Base-by-base conservation (phyloP, 2,329 filamentous ascomycete species). In the Beauveria pseudobassiana region DNA sequence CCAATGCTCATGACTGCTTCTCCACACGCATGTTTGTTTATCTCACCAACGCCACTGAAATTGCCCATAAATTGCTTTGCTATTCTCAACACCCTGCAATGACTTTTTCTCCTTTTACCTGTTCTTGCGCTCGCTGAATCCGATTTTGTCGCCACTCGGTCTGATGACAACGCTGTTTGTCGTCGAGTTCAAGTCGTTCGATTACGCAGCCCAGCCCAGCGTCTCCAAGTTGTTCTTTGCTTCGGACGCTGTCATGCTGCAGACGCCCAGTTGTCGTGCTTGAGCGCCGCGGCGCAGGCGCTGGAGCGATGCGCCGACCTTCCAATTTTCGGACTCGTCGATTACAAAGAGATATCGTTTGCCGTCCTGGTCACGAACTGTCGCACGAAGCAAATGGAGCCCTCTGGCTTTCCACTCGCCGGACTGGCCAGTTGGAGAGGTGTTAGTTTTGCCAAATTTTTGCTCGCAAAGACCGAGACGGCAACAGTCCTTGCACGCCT, bases 281-380 rank as follows among this genome's bases (percentile, higher is more conserved):
- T 87, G 84, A 3, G 81, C 82, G 5, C 86, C 86, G 59, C 80
- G 80, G 58, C 85, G 76, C 67, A 89, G 72, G 50, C 82, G 78
- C 70, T 87, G 83, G 66, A 89, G 70, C 2, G 84, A 86, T 42
- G 82, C 76, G 1, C 84, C 79, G 26, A 89, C 76, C 78, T 89
- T 89, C 87, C 87, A 89, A 30, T 80, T 81, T 71, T 89, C 86
- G 64, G 84, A 80, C 69, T 88, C 85, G 46, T 79, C 77, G 40
- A 89, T 74, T 10, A 89, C 79, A 69, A 89, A 88, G 42, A 89
- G 72, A 68, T 84, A 88, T 42, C 85, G 79, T 74, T 87, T 87
- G 49, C 84, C 84, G 63, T 88, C 86, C 65, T 87, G 83, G 68
- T 89, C 86, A 60, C 84, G 77, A 62, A 88, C 78, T 16, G 81